Base-by-base conservation (phyloP, 1,139 yeast genomes). In the Pichia kudriavzevii region DNA sequence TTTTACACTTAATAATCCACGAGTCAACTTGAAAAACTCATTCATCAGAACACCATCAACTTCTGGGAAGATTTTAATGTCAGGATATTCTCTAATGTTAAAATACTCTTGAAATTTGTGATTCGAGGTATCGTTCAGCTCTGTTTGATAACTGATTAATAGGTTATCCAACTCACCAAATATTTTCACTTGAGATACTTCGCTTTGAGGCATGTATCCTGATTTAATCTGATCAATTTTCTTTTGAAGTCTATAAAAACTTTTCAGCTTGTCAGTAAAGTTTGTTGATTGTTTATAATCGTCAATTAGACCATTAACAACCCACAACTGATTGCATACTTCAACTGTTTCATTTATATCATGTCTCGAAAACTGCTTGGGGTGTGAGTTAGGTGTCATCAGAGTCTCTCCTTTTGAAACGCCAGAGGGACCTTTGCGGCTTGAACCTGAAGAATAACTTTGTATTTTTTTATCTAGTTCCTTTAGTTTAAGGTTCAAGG, bases 321-420 rank as follows among this genome's bases (percentile, higher is more conserved):
- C 42, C 55, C 55, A 52, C 21, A 56, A 38, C 28, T 44, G 43
- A 33, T 54, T 54, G 24, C 56, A 52, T 2, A 46, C 30, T 13
- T 54, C 58, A 13, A 53, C 36, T 25, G 52, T 47, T 20, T 44
- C 36, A 12, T 45, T 27, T 31, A 43, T 40, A 13, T 30, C 37
- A 3, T 20, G 28, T 18, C 22, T 34, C 14, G 8, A 28, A 8
- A 19, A 25, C 13, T 22, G 12, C 5, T 8, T n/a, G 11, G 5
- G 14, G 16, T 22, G n/a, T n/a, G n/a, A n/a, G n/a, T n/a, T n/a
- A n/a, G n/a, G n/a, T n/a, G 11, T 22, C 24, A 15, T 21, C 15
- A 4, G 20, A n/a, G n/a, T n/a, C n/a, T n/a, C n/a, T n/a, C n/a
- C n/a, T n/a, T n/a, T n/a, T n/a, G n/a, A n/a, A n/a, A n/a, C n/a